A percentile compares a stretch with the other conserved stretches of the same genome.
These are phyloP conservation scores for Acidiella bohemica DNA, from an alignment of 495 filamentous ascomycete species.

Conservation along the genomic window DNA sequence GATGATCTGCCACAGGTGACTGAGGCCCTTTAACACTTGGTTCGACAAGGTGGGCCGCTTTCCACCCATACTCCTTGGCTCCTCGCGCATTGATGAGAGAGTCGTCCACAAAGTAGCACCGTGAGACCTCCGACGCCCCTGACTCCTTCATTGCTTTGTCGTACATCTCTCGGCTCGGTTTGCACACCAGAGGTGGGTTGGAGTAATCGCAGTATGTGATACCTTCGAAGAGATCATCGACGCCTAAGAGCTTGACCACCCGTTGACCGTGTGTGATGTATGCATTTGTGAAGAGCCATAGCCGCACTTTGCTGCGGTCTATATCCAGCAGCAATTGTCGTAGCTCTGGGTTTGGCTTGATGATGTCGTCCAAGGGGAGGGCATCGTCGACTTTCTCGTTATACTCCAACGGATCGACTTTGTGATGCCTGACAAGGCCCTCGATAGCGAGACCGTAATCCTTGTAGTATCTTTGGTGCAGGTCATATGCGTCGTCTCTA, in stretches of 20 bases:
- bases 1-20: conserved; percentile 48
- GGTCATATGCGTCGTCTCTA: conserved; percentile 56
- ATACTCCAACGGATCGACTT: conserved; percentile 91
- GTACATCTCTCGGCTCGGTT: conserved; percentile 74
- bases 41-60: conserved; percentile 67
- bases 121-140: conserved; percentile 28
- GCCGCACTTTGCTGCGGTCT: conserved; percentile 62
- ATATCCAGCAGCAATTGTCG: conserved; percentile 65
- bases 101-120: conserved; percentile 87
- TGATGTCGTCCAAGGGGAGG: conserved; percentile 69
- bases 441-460: conserved; percentile 96
- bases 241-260: conserved; percentile 63
- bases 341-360: conserved; percentile 61
- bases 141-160: conserved; percentile 51
- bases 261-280: conserved; percentile 76
- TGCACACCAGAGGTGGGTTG: conserved; percentile 56
- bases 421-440: conserved; percentile 82
- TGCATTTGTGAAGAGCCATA: conserved; percentile 95
- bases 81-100: conserved; percentile 60
- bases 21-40: conserved; percentile 45
- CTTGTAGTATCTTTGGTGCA: conserved; percentile 85
- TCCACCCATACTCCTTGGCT: conserved; percentile 67
- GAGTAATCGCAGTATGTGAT: conserved; percentile 86
- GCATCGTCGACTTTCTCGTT: conserved; percentile 92
- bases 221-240: conserved; percentile 85